These are phyloP conservation scores for Aphanomyces euteiches DNA, from an alignment of 352 stramenopile species.

Conservation along the genomic window DNA sequence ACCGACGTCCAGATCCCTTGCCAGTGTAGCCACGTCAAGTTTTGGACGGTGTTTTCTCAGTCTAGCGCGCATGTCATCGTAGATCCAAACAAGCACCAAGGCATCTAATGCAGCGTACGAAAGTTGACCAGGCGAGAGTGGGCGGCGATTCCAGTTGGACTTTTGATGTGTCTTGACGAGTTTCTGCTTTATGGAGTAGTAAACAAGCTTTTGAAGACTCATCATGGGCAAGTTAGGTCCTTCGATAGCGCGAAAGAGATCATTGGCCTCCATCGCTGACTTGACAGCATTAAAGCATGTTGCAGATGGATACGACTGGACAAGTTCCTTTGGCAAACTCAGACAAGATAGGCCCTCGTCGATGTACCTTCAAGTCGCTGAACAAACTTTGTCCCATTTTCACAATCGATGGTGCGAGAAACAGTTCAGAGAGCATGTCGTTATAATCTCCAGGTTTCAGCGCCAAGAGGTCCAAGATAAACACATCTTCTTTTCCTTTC, in stretches of 20 bases:
- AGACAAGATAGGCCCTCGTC: not conserved
- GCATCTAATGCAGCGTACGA: conserved; percentile 72
- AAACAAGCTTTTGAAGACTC: conserved; percentile 75
- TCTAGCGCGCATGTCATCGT: conserved; percentile 21
- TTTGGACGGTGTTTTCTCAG: not conserved
- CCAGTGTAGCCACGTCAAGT: not conserved
- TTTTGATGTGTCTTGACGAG: conserved; percentile 75
- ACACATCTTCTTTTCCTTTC: conserved; percentile 54
- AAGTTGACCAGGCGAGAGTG: conserved; percentile 59
- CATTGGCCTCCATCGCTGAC: conserved; percentile 68
- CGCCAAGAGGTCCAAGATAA: conserved; percentile 65
- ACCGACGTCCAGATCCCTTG: not conserved
- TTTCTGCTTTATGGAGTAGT: conserved; percentile 60
- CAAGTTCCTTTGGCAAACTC: conserved; percentile 39
- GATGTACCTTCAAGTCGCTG: conserved; percentile 49
- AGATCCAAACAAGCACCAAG: conserved; percentile 58
- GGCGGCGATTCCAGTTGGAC: conserved; percentile 72
- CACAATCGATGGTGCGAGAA: conserved; percentile 58
- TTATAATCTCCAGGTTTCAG: conserved; percentile 62
- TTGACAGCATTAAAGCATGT: conserved; percentile 69
- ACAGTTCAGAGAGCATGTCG: conserved; percentile 46
- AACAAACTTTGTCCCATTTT: conserved; percentile 70
- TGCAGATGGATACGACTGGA: conserved; percentile 54
- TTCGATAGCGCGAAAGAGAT: conserved; percentile 52
- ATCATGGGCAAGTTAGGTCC: conserved; percentile 55